Evolutionary conservation across 352 stramenopile species (phyloP), one percentile per base, ranked within the genome.

Genomic region (Globisporangium apiculatum): DNA sequence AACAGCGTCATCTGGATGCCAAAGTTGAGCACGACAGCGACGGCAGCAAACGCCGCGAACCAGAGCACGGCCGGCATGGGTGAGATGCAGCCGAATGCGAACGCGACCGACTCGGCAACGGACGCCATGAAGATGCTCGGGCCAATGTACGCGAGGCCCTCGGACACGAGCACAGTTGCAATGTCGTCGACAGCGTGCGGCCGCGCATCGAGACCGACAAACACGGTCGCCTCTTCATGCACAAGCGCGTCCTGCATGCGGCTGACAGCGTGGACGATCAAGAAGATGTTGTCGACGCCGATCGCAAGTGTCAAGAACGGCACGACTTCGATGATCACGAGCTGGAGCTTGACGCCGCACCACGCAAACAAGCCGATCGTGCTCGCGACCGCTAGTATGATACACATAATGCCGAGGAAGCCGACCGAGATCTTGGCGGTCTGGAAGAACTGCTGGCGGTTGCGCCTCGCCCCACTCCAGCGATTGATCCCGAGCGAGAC

Each of bases 311-410:
- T 75, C 46, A 90, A 58, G 56, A 89, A 70, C 40, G 83, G 83
- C 40, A 88, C 48, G 11, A 86, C 68, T 17, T 86, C 73, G 48
- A 92, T 71, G 43, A 86, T 88, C 35, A 90, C 75, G 37, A 89
- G 65, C 53, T 92, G 78, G 0, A 89, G 64, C 61, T 83, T 84
- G 5, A 71, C 61, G 7, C 83, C 79, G 51, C 37, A 60, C 79
- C 79, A 90, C 43, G 70, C 79, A 42, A 90, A 86, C 35, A 89
- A 40, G 1, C 83, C 83, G 60, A 93, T 76, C 0, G 79, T 91
- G 6, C 72, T 69, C 9, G 72, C 53, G n/a, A 89, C 75, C 0
- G 79, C 69, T 36, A 90, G 62, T 14, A 84, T 60, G 58, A 86
- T 87, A 53, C 79, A 87, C 4, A 75, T 43, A 51, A 91, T 65